Percentiles rank a stretch among this genome's conserved stretches.
Conservation (phyloP, 345 rosid genomes). For the Camelina laxa region DNA sequence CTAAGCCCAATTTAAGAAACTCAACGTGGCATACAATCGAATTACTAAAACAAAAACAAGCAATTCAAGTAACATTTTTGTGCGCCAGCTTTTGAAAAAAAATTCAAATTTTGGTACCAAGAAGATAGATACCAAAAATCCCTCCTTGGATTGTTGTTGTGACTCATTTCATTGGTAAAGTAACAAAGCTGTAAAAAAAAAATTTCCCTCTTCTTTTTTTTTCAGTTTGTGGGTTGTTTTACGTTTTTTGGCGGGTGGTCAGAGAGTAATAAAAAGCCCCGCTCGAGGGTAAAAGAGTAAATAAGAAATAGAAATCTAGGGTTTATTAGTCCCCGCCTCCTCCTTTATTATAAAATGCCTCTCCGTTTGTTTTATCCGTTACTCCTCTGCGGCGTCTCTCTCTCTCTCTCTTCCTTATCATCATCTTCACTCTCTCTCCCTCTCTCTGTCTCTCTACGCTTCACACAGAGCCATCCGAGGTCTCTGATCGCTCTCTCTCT, state of each 20-base stretch:
- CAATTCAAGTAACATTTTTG: not conserved
- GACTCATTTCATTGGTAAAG: not conserved
- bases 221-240: conserved; percentile 17
- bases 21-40: conserved; percentile 1
- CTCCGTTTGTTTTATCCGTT: conserved; percentile 48
- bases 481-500: not conserved
- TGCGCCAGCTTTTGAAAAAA: conserved; percentile 32
- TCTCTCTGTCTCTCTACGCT: conserved; percentile 6
- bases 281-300: conserved; percentile 35
- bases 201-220: conserved; percentile 31
- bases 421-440: conserved; percentile 14
- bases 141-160: not conserved
- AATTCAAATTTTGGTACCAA: conserved; percentile 28
- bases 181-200: not conserved
- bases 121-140: conserved; percentile 20
- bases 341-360: conserved; percentile 27
- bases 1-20: conserved; percentile 15
- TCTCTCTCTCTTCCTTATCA: conserved; percentile 42
- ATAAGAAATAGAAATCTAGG: conserved; percentile 29
- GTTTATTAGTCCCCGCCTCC: conserved; percentile 45
- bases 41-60: not conserved
- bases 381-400: conserved; percentile 41
- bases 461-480: conserved; percentile 12
- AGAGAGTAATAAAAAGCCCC: conserved; percentile 19
- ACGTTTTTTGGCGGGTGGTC: conserved; percentile 41